phyloP scores from a whole-genome alignment of 768 basidiomycete species.

The Kwoniella mangroviensis region DNA sequence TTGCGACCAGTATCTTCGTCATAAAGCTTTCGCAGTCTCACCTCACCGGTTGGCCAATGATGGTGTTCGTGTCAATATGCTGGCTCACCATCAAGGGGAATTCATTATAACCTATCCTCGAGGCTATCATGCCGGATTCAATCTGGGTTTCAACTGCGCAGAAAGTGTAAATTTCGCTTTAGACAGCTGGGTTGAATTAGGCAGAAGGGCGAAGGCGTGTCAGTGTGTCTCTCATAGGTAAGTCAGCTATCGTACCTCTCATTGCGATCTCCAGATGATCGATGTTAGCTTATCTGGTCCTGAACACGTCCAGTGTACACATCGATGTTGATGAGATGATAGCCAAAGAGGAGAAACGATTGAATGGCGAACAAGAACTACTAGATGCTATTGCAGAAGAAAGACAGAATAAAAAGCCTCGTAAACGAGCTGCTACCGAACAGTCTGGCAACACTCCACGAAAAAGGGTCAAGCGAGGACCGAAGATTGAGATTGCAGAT shows the following conservation, averaged over 20 bases:
- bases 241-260: neutral
- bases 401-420: slow-evolving; percentile 48
- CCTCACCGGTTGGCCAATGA: slow-evolving; percentile 79
- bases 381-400: slow-evolving; percentile 26
- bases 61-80: slow-evolving; percentile 78
- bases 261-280: neutral
- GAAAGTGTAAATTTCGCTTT: slow-evolving; percentile 97
- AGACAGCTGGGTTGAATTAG: slow-evolving; percentile 90
- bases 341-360: slow-evolving; percentile 59
- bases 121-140: slow-evolving; percentile 97
- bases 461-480: slow-evolving; percentile 12
- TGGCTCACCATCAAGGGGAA: slow-evolving; percentile 92
- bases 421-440: slow-evolving; percentile 62
- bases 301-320: slow-evolving; percentile 67
- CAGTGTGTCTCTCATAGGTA: slow-evolving; percentile 59
- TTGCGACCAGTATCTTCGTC: slow-evolving; percentile 92
- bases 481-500: neutral
- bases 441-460: slow-evolving; percentile 47
- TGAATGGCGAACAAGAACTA: slow-evolving; percentile 36
- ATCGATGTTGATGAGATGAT: slow-evolving; percentile 91
- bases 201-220: slow-evolving; percentile 68
- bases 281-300: slow-evolving; percentile 59
- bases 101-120: slow-evolving; percentile 94
- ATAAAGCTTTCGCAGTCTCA: slow-evolving; percentile 93
- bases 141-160: slow-evolving; percentile 93